Conservation (phyloP, 257 asterid genomes). For the Craterostigma plantagineum region DNA sequence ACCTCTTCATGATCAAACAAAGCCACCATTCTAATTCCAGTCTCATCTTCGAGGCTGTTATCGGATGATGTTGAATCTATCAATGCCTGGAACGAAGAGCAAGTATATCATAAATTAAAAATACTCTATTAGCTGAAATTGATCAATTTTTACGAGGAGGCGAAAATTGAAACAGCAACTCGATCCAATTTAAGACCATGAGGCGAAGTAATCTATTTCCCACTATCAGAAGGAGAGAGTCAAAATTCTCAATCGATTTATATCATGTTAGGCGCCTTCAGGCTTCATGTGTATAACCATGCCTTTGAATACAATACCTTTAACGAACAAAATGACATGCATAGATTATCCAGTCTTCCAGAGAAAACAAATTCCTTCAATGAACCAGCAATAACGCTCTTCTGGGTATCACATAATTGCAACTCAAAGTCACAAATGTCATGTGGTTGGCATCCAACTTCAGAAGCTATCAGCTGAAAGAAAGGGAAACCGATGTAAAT, state of each 20-base stretch:
- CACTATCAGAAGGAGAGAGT: too few species aligned
- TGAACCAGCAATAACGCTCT: conserved; percentile 78
- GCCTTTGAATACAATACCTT: conserved; percentile 25
- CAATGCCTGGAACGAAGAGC: conserved; percentile 48
- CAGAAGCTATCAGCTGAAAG: conserved; percentile 58
- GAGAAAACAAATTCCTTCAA: conserved; percentile 83
- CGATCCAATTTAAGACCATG: too few species aligned
- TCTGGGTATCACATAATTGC: conserved; percentile 93
- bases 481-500: background rate
- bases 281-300: too few species aligned
- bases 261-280: too few species aligned
- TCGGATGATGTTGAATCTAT: conserved; percentile 61
- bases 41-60: conserved; percentile 60
- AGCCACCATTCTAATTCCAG: conserved; percentile 84
- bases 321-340: conserved; percentile 91
- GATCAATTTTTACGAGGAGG: too few species aligned
- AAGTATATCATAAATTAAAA: too few species aligned
- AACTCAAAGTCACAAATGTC: conserved; percentile 88
- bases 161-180: too few species aligned
- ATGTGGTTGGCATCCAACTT: conserved; percentile 64
- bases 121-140: too few species aligned
- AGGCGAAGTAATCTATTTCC: too few species aligned
- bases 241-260: too few species aligned
- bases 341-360: conserved; percentile 88
- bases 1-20: conserved; percentile 94